Base-by-base conservation (phyloP, 2,329 filamentous ascomycete species). In the Pseudodiploospora longispora region DNA sequence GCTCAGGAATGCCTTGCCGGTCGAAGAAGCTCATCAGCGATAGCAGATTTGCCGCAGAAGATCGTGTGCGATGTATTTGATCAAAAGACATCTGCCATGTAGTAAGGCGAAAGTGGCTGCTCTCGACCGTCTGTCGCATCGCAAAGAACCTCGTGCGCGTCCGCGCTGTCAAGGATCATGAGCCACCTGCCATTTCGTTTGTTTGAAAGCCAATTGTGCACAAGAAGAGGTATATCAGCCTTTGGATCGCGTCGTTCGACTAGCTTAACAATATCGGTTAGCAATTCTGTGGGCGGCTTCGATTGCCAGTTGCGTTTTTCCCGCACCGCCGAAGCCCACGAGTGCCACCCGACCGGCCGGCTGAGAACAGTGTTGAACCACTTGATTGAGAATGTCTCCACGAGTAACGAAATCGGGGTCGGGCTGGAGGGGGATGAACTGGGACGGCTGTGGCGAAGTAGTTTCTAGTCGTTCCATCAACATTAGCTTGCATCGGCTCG, bases 1-100 rank as follows among this genome's bases (percentile, higher is more conserved):
- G 33, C 28, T 46, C 33, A 4, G 64, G 63, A 27, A 73, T 70
- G 6, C 59, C 63, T 49, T 71, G 62, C 27, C 56, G 55, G 41
- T 74, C 60, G 49, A 69, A 74, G 46, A 69, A 66, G 56, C 68
- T 70, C 64, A 74, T 66, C 5, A 74, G 57, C 1, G 66, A 68
- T 0, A 75, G 49, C 7, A 73, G 51, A 10, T 68, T 52, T 3
- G 69, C 59, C 6, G 70, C 71, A 4, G 58, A 58, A 5, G 47
- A 55, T 31, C 56, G 47, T 29, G 51, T 45, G 2, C 50, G 46
- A 7, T 55, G 60, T 34, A 73, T 65, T n/a, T 65, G 46, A 6
- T 57, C 51, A 39, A 62, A 56, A 41, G 43, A 35, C 10, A 28
- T 27, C 9, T 38, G 12, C 12, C n/a, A 45, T 0, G 42, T 49